A percentile compares a stretch with the other conserved stretches of the same genome.
Conservation (phyloP, 352 stramenopile genomes). For the Pythium brachiatum region DNA sequence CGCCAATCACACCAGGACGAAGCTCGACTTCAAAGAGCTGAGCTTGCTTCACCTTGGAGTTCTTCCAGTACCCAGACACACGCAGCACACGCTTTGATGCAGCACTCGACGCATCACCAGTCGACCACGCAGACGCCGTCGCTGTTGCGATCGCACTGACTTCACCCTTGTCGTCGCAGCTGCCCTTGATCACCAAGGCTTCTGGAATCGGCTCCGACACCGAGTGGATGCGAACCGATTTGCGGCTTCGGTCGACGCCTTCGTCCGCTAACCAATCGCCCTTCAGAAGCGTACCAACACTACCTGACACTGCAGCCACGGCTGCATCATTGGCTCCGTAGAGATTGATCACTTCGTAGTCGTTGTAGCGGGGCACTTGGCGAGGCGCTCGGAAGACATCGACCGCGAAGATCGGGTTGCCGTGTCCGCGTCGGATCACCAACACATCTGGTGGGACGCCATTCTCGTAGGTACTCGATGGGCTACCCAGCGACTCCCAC, state of each 20-base stretch:
- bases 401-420: slow-evolving; percentile 84
- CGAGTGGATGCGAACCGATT: slow-evolving; percentile 60
- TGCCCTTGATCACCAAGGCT: slow-evolving; percentile 58
- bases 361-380: slow-evolving; percentile 85
- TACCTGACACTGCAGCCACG: not conserved
- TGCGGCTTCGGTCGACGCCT: slow-evolving; percentile 60
- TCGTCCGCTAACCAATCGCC: slow-evolving; percentile 81
- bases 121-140: slow-evolving; percentile 41
- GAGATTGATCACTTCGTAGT: slow-evolving; percentile 86
- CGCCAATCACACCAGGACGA: slow-evolving; percentile 24
- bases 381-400: slow-evolving; percentile 83
- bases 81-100: slow-evolving; percentile 37
- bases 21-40: slow-evolving; percentile 82
- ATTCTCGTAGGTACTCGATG: slow-evolving; percentile 34
- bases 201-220: slow-evolving; percentile 52
- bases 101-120: slow-evolving; percentile 7
- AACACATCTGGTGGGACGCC: slow-evolving; percentile 37
- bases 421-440: slow-evolving; percentile 74
- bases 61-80: slow-evolving; percentile 76
- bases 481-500: slow-evolving; percentile 73
- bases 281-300: slow-evolving; percentile 27
- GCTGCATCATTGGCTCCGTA: slow-evolving; percentile 22
- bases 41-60: slow-evolving; percentile 53
- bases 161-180: slow-evolving; percentile 71
- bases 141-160: slow-evolving; percentile 53